These are phyloP conservation scores for Suhomyces coccinellae DNA, from an alignment of 1,139 yeast species.

Conservation along the genomic window DNA sequence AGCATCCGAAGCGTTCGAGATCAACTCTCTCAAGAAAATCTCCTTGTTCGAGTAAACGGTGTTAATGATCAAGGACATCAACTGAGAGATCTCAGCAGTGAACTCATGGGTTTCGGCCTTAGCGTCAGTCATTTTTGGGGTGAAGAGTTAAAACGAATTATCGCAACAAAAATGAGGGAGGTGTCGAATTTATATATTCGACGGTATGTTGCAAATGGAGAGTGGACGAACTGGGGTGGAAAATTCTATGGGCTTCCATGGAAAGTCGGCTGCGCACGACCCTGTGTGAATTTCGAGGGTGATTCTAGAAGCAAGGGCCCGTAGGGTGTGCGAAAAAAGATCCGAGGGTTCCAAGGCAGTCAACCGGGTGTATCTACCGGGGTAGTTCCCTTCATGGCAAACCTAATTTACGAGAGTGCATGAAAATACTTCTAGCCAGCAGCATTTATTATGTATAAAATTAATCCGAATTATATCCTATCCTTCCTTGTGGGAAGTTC, in stretches of 20 bases:
- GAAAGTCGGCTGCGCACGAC: constrained; percentile 11
- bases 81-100: constrained; percentile 99
- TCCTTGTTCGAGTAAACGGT: constrained; percentile 99
- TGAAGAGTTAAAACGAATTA: constrained; percentile 5
- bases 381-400: no score
- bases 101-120: constrained; percentile 87
- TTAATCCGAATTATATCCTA: not conserved
- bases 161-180: constrained; percentile 10
- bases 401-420: not conserved
- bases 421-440: not conserved
- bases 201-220: constrained; percentile 10
- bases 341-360: not conserved
- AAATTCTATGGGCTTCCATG: constrained; percentile 40
- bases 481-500: not conserved
- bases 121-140: constrained; percentile 50
- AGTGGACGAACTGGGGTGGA: constrained; percentile 19
- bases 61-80: constrained; percentile 99
- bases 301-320: not conserved
- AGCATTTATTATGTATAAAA: no score
- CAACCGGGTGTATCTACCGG: not conserved
- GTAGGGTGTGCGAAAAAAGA: no score
- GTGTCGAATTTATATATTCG: constrained; percentile 7
- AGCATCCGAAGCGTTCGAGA: constrained; percentile 97
- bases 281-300: not conserved
- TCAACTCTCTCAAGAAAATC: constrained; percentile 97